phyloP scores from a whole-genome alignment of 1,284 basidiomycete genomes.

The Mycosarcoma mackinlayi region DNA sequence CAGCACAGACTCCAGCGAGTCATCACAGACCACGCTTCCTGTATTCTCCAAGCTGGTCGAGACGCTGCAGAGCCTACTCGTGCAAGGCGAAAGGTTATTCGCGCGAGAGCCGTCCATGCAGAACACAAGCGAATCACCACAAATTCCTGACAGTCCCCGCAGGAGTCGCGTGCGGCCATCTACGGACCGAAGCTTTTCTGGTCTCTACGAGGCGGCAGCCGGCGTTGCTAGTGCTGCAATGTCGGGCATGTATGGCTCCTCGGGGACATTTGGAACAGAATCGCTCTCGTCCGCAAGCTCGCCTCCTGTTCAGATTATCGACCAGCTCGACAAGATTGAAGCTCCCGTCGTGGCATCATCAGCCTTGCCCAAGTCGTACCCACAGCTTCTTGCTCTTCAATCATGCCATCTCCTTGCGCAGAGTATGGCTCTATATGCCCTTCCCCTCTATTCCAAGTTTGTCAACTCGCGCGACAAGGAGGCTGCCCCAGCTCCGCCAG shows the following conservation, averaged over 20 bases:
- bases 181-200: constrained; percentile 48
- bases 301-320: constrained; percentile 61
- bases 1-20: constrained; percentile 2
- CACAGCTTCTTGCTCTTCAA: constrained; percentile 89
- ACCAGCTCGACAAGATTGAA: constrained; percentile 76
- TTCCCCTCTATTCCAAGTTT: constrained; percentile 75
- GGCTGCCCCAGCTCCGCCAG: constrained; percentile 71
- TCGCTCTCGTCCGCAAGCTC: constrained; percentile 47
- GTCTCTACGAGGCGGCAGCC: constrained; percentile 61
- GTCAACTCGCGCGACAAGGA: constrained; percentile 68
- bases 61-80: constrained; percentile 34
- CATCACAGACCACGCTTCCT: constrained; percentile 16
- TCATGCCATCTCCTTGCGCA: constrained; percentile 88
- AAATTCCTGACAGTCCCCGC: constrained; percentile 29
- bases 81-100: constrained; percentile 40
- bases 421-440: constrained; percentile 80
- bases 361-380: constrained; percentile 74
- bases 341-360: constrained; percentile 86
- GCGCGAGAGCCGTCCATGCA: constrained; percentile 36
- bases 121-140: constrained; percentile 3
- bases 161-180: constrained; percentile 31
- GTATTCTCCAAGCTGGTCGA: constrained; percentile 60
- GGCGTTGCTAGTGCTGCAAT: constrained; percentile 60
- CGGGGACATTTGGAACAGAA: constrained; percentile 40
- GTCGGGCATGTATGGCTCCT: constrained; percentile 42